Conservation (phyloP, 2,329 filamentous ascomycete genomes). For the Pyrenophora teres region DNA sequence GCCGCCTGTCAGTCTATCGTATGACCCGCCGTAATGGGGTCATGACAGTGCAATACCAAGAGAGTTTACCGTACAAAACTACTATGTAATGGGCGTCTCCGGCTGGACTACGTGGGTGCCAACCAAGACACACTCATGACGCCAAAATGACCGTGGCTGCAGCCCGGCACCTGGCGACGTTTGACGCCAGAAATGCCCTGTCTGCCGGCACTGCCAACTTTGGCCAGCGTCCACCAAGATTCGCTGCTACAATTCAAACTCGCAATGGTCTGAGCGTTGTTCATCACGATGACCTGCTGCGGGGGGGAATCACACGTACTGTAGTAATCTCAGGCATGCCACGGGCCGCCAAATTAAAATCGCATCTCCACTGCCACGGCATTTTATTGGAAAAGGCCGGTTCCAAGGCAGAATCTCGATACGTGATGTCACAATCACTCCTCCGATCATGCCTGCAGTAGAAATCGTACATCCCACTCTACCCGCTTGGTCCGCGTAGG, state of each 20-base stretch:
- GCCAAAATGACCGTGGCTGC: neutral
- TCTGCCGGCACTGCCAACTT: neutral
- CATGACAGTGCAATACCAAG: neutral
- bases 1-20: conserved; percentile 13
- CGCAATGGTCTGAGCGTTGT: conserved; percentile 2
- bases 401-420: conserved; percentile 23
- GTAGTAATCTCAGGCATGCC: conserved; percentile 8
- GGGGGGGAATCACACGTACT: conserved; percentile 14
- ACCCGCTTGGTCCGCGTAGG: neutral
- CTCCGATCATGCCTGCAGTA: conserved; percentile 5
- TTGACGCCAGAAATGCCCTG: neutral
- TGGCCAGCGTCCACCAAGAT: too few relatives aligned
- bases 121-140: neutral
- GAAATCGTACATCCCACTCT: conserved; percentile 5
- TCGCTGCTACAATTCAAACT: too few relatives aligned
- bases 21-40: conserved; percentile 11
- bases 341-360: conserved; percentile 9
- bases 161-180: neutral
- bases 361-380: conserved; percentile 28
- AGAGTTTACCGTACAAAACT: neutral
- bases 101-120: neutral
- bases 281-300: conserved; percentile 4
- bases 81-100: neutral
- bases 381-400: conserved; percentile 10
- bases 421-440: conserved; percentile 27